Conservation (phyloP, 208 protist genomes). For the Wallacemonas collosoma region DNA sequence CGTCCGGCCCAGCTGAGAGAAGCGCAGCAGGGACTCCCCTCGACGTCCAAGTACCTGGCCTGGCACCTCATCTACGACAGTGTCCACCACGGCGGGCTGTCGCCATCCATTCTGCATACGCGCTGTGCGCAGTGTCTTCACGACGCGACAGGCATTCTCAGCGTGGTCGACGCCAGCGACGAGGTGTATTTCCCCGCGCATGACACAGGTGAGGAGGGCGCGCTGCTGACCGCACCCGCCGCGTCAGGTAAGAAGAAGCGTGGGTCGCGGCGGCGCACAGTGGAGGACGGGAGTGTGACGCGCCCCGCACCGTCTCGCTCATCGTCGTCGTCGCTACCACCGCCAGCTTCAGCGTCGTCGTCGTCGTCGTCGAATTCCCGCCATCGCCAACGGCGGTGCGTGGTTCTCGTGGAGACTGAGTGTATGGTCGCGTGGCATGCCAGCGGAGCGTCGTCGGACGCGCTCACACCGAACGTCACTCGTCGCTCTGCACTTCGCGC, state of each 20-base stretch:
- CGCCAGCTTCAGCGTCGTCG: not conserved
- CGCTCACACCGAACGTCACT: not conserved
- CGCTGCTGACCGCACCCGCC: no score
- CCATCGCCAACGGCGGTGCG: conserved; percentile 2
- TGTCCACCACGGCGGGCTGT: conserved; percentile 1
- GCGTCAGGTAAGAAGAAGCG: no score
- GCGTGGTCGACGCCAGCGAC: not conserved
- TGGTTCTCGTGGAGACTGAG: not conserved
- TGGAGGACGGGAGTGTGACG: no score
- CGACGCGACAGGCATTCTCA: conserved; percentile 11
- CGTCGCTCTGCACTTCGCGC: not conserved
- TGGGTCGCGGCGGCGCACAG: no score
- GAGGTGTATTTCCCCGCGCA: no score
- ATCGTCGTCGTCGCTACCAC: not conserved
- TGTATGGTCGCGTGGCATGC: conserved; percentile 3
- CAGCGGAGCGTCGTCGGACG: not conserved
- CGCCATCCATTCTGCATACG: not conserved
- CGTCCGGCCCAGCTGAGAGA: not conserved
- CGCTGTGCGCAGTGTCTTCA: conserved; percentile 3
- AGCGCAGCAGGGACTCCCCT: not conserved
- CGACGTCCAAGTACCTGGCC: conserved; percentile 3
- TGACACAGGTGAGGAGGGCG: no score
- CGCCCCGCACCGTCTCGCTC: not conserved
- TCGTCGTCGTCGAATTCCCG: not conserved
- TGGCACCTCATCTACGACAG: conserved; percentile 19